Evolutionary conservation across 2,329 filamentous ascomycete genomes (phyloP).

Genomic region (Phyllosticta citribraziliensis): DNA sequence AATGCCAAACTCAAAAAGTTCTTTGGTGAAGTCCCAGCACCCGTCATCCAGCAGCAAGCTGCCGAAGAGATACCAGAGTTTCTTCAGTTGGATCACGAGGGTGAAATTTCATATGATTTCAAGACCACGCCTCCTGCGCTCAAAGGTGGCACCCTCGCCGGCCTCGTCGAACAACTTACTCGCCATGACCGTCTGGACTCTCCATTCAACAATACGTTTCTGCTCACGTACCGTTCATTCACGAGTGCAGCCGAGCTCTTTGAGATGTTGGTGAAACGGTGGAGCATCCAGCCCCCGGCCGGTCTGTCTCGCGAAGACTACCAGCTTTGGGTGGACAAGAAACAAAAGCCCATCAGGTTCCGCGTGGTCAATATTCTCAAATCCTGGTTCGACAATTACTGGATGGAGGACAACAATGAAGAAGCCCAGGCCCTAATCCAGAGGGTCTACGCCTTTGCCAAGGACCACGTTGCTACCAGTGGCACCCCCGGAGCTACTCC

Average conservation of each 20-base stretch:
- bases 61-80: conserved; percentile 76
- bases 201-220: conserved; percentile 94
- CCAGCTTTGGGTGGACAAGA: conserved; percentile 81
- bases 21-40: conserved; percentile 42
- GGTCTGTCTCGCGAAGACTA: conserved; percentile 67
- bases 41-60: conserved; percentile 34
- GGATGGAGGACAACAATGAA: conserved; percentile 91
- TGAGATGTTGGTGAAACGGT: conserved; percentile 82
- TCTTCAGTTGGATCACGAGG: conserved; percentile 75
- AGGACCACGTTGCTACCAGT: conserved; percentile 83
- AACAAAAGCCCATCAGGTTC: conserved; percentile 93
- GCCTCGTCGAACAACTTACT: conserved; percentile 88
- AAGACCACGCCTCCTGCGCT: conserved; percentile 68
- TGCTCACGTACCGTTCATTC: conserved; percentile 93
- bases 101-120: conserved; percentile 79
- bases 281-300: conserved; percentile 83
- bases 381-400: conserved; percentile 97
- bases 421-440: conserved; percentile 77
- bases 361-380: conserved; percentile 96
- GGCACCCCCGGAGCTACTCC: conserved; percentile 83
- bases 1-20: conserved; percentile 42
- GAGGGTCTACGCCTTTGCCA: conserved; percentile 82
- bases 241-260: conserved; percentile 85
- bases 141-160: conserved; percentile 80
- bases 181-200: conserved; percentile 92